Percentiles rank a stretch among this genome's conserved stretches.
phyloP scores from a whole-genome alignment of 306 rosid species.

The Quercus engelmannii region DNA sequence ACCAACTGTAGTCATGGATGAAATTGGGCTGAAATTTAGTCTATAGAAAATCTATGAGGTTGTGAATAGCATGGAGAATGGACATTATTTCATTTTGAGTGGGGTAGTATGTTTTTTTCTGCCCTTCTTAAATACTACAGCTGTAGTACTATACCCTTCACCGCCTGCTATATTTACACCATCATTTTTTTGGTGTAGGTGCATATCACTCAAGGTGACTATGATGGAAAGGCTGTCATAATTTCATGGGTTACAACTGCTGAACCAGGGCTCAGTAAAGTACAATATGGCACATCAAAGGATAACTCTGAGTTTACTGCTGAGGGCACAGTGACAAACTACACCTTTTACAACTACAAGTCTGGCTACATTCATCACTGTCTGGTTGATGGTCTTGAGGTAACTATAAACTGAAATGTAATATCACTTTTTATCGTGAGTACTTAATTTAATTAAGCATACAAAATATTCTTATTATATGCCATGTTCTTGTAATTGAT shows the following conservation, averaged over 20 bases:
- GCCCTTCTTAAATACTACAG: neutral
- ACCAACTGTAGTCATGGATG: neutral
- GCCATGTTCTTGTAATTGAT: neutral
- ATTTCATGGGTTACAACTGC: conserved; percentile 86
- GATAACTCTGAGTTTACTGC: conserved; percentile 44
- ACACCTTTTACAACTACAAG: conserved; percentile 70
- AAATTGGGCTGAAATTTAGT: neutral
- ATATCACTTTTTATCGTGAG: neutral
- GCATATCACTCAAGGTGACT: conserved; percentile 98
- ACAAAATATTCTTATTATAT: neutral
- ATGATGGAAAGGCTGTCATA: conserved; percentile 86
- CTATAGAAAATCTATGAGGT: neutral
- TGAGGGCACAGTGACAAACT: conserved; percentile 57
- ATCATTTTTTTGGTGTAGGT: conserved; percentile 41
- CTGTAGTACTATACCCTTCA: neutral
- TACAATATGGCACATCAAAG: conserved; percentile 60
- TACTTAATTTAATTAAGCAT: neutral
- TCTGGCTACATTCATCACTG: conserved; percentile 96
- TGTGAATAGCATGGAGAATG: no score
- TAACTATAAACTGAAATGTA: conserved; percentile 17
- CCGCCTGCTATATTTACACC: neutral
- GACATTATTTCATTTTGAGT: no score
- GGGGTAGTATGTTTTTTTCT: neutral
- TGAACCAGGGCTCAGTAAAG: conserved; percentile 57
- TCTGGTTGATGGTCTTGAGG: conserved; percentile 76